phyloP scores from a whole-genome alignment of 148 eudicot genomes.

The Spergularia marina region DNA sequence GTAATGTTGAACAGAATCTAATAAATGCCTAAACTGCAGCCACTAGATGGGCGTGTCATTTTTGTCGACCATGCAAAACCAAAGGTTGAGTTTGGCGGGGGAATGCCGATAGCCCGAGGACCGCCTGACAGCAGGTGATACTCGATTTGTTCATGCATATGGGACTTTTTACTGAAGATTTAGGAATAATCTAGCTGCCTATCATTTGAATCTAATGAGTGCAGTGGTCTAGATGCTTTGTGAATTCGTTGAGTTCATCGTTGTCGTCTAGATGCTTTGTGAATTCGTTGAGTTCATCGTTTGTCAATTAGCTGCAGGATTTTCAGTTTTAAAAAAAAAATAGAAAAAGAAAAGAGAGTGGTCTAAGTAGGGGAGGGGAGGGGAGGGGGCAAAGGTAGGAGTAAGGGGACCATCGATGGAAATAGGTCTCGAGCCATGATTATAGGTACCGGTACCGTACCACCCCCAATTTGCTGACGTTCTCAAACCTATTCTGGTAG shows the following conservation, averaged over 20 bases:
- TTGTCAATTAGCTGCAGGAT: too few species aligned
- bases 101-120: constrained; percentile 69
- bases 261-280: background rate
- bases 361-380: background rate
- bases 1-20: constrained; percentile 1
- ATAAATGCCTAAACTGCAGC: constrained; percentile 37
- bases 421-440: too few species aligned
- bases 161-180: background rate
- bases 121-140: constrained; percentile 50
- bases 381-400: background rate
- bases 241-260: too few species aligned
- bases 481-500: too few species aligned
- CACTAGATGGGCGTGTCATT: constrained; percentile 57
- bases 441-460: too few species aligned
- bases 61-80: constrained; percentile 70
- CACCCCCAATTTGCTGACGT: too few species aligned
- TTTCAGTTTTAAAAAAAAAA: too few species aligned
- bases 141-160: constrained; percentile 13
- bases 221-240: background rate
- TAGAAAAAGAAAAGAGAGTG: too few species aligned
- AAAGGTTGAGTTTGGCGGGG: constrained; percentile 22
- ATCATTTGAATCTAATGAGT: background rate
- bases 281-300: too few species aligned
- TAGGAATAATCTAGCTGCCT: background rate
- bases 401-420: too few species aligned